Percentiles rank a stretch among this genome's conserved stretches.
phyloP scores from a whole-genome alignment of 2,329 filamentous ascomycete genomes.

The Sporothrix euskadiensis region DNA sequence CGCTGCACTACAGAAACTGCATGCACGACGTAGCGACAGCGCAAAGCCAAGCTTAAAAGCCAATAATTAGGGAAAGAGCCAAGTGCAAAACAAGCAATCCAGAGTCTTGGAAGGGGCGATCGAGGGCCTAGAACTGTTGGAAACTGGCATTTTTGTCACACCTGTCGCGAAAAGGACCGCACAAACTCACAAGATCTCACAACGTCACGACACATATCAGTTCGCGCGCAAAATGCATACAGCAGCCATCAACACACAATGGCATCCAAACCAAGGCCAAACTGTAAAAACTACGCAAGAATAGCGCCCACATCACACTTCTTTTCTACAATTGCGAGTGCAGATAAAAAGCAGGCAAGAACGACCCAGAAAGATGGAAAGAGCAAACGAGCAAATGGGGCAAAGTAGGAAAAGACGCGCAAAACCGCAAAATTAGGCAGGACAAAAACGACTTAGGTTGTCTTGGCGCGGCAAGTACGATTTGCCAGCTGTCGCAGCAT shows the following conservation, averaged over 20 bases:
- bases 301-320: not conserved
- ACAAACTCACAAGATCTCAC: not conserved
- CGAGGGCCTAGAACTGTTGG: not conserved
- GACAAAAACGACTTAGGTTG: not conserved
- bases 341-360: not conserved
- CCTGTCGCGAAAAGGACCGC: not conserved
- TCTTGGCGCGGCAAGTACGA: constrained; percentile 11
- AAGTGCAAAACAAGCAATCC: constrained; percentile 24
- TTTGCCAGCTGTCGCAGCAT: not conserved
- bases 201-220: not conserved
- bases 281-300: not conserved
- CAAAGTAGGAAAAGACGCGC: constrained; percentile 4
- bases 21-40: not conserved
- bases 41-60: constrained; percentile 21
- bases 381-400: not conserved
- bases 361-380: not conserved
- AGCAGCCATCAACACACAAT: not conserved
- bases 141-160: not conserved
- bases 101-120: constrained; percentile 23
- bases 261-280: not conserved
- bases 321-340: not conserved
- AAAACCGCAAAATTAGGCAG: not conserved
- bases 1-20: not conserved
- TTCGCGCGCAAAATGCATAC: not conserved
- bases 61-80: not conserved